Evolutionary conservation across 2,329 filamentous ascomycete species (phyloP), one percentile per base, ranked within the genome.

Genomic region (Talaromyces sp.): DNA sequence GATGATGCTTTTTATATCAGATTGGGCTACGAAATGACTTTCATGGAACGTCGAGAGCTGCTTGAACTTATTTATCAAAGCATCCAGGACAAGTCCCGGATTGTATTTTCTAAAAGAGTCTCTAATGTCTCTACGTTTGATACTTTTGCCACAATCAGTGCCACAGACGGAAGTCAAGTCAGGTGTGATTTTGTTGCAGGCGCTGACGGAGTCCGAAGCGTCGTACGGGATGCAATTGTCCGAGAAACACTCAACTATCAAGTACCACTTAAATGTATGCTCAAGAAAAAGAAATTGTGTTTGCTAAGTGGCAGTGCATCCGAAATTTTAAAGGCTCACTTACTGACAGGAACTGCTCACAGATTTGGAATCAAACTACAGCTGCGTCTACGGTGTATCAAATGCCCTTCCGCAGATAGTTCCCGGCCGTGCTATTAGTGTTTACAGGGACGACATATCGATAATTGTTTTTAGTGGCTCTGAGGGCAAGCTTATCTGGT

Each of bases 221-320:
- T 50, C 21, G 54, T 57, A 15, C 54, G 43, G n/a, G n/a, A 31
- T 36, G 54, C 19, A 41, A 57, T 57, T 39, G 21, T 31, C 39
- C 17, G 39, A 41, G 15, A 46, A 46, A 11, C 54, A 41, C 10
- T 31, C 8, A 4, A 40, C 19, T 39, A 36, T 40, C 41, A 41
- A 15, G 3, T 31, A 13, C 25, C 33, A 13, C n/a, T 10, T 28
- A n/a, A 10, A 41, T 19, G 17, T 48, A 46, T 17, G 43, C n/a
- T 17, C 22, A 9, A 40, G 17, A 3, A 19, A 19, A 3, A 4
- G 8, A 10, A 35, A 35, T 28, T 28, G 25, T 28, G 25, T 8
- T 35, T 11, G 10, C 10, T 35, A 11, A 35, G 11, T 35, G 33
- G 2, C 33, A 35, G 28, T 31, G 28, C 28, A 31, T 31, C 5